Base-by-base conservation (phyloP, 2,329 filamentous ascomycete genomes). In the Calonectria leucothoes region DNA sequence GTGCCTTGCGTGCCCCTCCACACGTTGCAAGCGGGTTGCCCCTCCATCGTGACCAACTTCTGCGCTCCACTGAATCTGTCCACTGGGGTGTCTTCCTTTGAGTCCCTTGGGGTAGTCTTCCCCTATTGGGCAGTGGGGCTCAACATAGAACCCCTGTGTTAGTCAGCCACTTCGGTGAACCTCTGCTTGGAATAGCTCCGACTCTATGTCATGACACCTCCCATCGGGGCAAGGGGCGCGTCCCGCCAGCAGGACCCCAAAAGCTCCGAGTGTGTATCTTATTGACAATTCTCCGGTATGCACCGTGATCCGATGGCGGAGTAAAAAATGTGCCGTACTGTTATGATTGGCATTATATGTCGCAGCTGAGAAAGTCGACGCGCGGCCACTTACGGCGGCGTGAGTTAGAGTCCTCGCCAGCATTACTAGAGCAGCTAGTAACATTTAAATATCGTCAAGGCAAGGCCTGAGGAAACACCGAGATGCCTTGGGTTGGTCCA, bases 161-260 rank as follows among this genome's bases (percentile, higher is more conserved):
- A 72, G 73, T 73, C 72, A 79, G 79, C 74, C 63, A 74, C 66
- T 70, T 80, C 79, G 79, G 79, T 80, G 79, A 80, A 72, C 48
- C 79, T 79, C 63, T 57, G 75, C 77, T 80, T 37, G 75, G 76
- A 66, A 72, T 78, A 74, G 76, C 55, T 64, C 65, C 29, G 35
- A 25, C 39, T 42, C 33, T 63, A 23, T 12, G 45, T 63, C 69
- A 66, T 66, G 49, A 66, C 61, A 59, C 29, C 66, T 55, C 15
- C 27, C 51, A 29, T 39, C 42, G 6, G n/a, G 52, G 25, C 35
- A 63, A 49, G 42, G 20, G 31, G 55, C 25, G 49, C 8, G 35
- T 52, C 33, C 25, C 20, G 65, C 25, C 23, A 25, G 15, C 7
- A 33, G 20, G 33, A 27, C 11, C 49, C 31, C 5, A 57, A 67